These are phyloP conservation scores for Aegilops umbellulata DNA, from an alignment of 176 grass and related monocot genomes.

Conservation along the genomic window DNA sequence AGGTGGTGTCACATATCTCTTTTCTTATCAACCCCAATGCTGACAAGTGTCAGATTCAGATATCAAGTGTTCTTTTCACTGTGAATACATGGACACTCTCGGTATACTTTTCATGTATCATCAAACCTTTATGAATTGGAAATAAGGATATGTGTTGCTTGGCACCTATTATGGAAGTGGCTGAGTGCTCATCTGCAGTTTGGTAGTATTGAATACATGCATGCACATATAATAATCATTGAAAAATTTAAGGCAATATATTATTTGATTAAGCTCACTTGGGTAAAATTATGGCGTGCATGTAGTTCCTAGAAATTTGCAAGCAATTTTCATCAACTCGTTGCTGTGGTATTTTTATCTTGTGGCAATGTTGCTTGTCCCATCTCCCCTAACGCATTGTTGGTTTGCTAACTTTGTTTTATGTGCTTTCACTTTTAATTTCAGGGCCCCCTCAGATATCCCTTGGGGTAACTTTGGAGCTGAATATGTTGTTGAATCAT, in stretches of 20 bases:
- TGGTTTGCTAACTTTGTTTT: conserved; percentile 1
- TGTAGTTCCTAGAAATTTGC: background rate
- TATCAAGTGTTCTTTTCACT: background rate
- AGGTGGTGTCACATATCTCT: background rate
- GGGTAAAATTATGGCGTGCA: background rate
- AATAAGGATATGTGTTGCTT: background rate
- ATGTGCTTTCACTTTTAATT: background rate
- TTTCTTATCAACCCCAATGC: background rate
- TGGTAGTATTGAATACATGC: background rate
- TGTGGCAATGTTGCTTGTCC: conserved; percentile 1
- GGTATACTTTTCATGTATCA: background rate
- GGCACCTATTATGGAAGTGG: background rate
- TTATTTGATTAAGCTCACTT: background rate
- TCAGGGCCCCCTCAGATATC: conserved; percentile 78
- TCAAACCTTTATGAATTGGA: background rate
- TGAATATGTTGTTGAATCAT: conserved; percentile 85
- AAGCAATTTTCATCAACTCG: background rate
- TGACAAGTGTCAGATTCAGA: background rate
- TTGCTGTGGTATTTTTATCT: background rate
- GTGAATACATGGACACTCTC: background rate
- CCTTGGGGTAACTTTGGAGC: conserved; percentile 76
- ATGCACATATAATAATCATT: background rate
- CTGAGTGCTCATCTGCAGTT: background rate
- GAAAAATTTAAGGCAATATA: background rate
- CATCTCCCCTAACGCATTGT: background rate